These are phyloP conservation scores for Penicillium crustosum DNA, from an alignment of 2,329 filamentous ascomycete genomes.

Conservation along the genomic window DNA sequence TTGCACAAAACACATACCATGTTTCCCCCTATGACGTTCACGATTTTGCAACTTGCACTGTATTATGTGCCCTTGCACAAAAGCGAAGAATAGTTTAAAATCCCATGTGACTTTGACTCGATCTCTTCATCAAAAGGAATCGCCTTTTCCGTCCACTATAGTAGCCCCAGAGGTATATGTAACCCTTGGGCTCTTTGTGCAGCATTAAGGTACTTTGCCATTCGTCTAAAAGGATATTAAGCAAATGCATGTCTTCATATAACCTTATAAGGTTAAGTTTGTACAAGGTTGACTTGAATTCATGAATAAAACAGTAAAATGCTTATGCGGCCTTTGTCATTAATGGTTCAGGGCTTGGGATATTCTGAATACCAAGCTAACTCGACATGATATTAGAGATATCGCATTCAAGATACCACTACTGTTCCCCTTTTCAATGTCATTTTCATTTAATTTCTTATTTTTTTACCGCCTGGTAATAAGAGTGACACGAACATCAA, in stretches of 20 bases:
- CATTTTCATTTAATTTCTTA: neutral
- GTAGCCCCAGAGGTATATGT: neutral
- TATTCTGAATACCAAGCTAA: neutral
- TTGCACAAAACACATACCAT: slow-evolving; percentile 19
- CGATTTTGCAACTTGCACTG: slow-evolving; percentile 12
- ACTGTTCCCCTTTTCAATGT: neutral
- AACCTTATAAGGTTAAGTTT: neutral
- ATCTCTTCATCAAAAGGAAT: neutral
- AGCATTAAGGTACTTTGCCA: neutral
- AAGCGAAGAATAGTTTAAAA: slow-evolving; percentile 16
- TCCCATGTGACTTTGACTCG: slow-evolving; percentile 2
- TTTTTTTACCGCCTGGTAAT: neutral
- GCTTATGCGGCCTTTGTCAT: neutral
- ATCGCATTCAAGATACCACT: neutral
- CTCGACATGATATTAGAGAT: neutral
- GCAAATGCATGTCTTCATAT: neutral
- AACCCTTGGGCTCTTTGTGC: neutral
- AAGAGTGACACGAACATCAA: neutral
- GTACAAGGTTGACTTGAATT: neutral
- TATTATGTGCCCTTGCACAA: slow-evolving; percentile 14
- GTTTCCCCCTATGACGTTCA: slow-evolving; percentile 15
- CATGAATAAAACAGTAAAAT: neutral
- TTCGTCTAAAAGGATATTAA: neutral
- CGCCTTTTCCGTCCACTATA: neutral
- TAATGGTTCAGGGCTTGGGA: neutral